Conservation (phyloP, 1,284 basidiomycete species). For the Ustilago tritici region DNA sequence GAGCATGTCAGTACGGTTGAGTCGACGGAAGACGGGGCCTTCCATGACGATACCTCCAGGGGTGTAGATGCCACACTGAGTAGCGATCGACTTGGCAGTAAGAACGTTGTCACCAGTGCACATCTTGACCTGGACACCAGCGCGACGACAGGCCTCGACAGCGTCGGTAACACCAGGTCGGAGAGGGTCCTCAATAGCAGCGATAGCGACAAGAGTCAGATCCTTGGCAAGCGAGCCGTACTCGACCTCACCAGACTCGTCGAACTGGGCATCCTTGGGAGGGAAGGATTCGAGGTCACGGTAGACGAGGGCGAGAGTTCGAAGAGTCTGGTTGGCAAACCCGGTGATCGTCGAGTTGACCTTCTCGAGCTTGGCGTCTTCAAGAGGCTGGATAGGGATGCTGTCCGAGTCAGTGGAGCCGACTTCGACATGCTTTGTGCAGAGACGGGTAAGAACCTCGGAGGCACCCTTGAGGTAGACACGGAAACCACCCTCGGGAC, state of each 20-base stretch:
- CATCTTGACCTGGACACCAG: conserved; percentile 98
- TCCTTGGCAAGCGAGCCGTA: conserved; percentile 80
- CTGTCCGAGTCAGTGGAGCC: conserved; percentile 70
- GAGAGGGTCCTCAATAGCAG: conserved; percentile 95
- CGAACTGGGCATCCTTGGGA: conserved; percentile 73
- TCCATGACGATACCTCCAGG: conserved; percentile 96
- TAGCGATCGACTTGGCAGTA: conserved; percentile 86
- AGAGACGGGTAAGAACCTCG: conserved; percentile 87
- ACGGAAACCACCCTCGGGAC: conserved; percentile 75
- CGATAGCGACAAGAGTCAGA: conserved; percentile 86
- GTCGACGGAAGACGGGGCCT: conserved; percentile 79
- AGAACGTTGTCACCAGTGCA: conserved; percentile 98
- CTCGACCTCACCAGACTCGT: conserved; percentile 75
- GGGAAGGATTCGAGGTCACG: conserved; percentile 89
- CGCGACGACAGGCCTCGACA: conserved; percentile 84
- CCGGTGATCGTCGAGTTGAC: conserved; percentile 91
- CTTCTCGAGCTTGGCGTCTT: conserved; percentile 78
- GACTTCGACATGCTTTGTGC: conserved; percentile 80
- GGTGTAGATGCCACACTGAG: conserved; percentile 93
- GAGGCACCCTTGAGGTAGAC: conserved; percentile 92
- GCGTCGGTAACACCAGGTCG: conserved; percentile 89
- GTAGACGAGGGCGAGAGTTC: conserved; percentile 93
- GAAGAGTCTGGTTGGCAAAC: conserved; percentile 93
- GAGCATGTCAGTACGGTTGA: conserved; percentile 72
- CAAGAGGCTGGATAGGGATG: conserved; percentile 34